Conservation (phyloP, 805 yeast species). For the Wickerhamiella cacticola region DNA sequence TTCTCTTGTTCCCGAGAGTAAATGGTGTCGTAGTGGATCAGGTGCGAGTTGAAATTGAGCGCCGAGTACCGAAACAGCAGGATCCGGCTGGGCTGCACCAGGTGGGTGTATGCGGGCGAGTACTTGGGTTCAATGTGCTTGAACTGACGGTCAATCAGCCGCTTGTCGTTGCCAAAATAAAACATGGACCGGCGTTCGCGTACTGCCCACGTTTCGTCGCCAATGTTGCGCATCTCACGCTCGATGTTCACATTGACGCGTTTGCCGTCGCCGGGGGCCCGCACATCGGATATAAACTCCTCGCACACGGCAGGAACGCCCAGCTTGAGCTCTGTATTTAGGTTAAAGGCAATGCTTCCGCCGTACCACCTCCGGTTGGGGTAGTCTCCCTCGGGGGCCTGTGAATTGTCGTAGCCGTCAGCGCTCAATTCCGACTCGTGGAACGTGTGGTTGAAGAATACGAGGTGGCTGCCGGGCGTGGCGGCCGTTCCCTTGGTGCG, state of each 20-base stretch:
- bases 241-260: slow-evolving; percentile 44
- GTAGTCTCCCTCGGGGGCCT: slow-evolving; percentile 42
- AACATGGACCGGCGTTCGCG: slow-evolving; percentile 49
- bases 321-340: slow-evolving; percentile 27
- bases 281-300: slow-evolving; percentile 37
- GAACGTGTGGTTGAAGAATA: slow-evolving; percentile 52
- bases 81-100: slow-evolving; percentile 32
- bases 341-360: slow-evolving; percentile 43
- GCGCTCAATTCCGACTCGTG: slow-evolving; percentile 37
- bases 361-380: slow-evolving; percentile 68
- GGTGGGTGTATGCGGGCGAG: slow-evolving; percentile 18
- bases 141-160: slow-evolving; percentile 17
- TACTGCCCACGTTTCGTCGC: slow-evolving; percentile 24
- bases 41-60: slow-evolving; percentile 71
- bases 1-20: slow-evolving; percentile 47
- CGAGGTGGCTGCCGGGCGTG: slow-evolving; percentile 48
- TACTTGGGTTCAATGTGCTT: slow-evolving; percentile 20
- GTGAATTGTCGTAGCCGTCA: slow-evolving; percentile 77
- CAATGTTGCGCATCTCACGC: slow-evolving; percentile 34
- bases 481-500: slow-evolving; percentile 18
- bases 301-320: slow-evolving; percentile 36
- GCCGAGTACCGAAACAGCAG: slow-evolving; percentile 56
- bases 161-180: slow-evolving; percentile 38
- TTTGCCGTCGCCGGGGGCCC: slow-evolving; percentile 14
- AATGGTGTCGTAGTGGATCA: slow-evolving; percentile 56